A percentile compares a stretch with the other conserved stretches of the same genome.
These are phyloP conservation scores for Pseudocercospora fijiensis DNA, from an alignment of 2,329 filamentous ascomycete genomes.

Conservation along the genomic window DNA sequence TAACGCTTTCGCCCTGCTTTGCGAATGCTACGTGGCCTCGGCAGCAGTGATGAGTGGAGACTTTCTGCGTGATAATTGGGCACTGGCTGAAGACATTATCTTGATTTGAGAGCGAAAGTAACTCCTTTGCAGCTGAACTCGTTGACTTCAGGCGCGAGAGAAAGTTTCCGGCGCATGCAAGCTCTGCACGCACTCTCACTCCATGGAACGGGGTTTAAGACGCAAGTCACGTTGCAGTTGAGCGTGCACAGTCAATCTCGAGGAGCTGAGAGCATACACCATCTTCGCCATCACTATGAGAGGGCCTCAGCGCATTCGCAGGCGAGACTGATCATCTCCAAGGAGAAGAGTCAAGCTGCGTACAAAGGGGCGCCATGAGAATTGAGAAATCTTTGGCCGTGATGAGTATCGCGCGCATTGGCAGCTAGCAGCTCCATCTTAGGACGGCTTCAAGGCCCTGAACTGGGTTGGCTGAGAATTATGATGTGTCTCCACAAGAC, in stretches of 20 bases:
- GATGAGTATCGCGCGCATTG: not conserved
- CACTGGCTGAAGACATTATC: conserved; percentile 31
- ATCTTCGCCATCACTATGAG: not conserved
- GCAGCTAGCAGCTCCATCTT: not conserved
- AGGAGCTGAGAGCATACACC: not conserved
- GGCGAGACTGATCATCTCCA: not conserved
- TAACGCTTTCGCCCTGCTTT: conserved; percentile 31
- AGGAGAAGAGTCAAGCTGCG: not conserved
- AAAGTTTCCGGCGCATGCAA: too few relatives aligned
- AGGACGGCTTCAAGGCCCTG: not conserved
- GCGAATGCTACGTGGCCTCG: conserved; percentile 33
- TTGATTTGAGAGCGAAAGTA: conserved; percentile 24
- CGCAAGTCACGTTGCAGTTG: not conserved
- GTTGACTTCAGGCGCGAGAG: not conserved
- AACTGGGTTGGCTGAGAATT: not conserved
- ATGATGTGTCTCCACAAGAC: not conserved
- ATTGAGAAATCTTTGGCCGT: not conserved
- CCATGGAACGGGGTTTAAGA: too few relatives aligned
- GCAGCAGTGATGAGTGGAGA: conserved; percentile 33
- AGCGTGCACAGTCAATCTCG: not conserved
- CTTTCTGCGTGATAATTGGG: conserved; percentile 21
- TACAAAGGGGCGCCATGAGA: not conserved
- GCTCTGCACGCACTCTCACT: too few relatives aligned
- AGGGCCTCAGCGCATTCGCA: not conserved
- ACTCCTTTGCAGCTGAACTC: not conserved